Evolutionary conservation across 2,329 filamentous ascomycete species (phyloP), one percentile per base, ranked within the genome.

Genomic region (Anthostomella pinea): DNA sequence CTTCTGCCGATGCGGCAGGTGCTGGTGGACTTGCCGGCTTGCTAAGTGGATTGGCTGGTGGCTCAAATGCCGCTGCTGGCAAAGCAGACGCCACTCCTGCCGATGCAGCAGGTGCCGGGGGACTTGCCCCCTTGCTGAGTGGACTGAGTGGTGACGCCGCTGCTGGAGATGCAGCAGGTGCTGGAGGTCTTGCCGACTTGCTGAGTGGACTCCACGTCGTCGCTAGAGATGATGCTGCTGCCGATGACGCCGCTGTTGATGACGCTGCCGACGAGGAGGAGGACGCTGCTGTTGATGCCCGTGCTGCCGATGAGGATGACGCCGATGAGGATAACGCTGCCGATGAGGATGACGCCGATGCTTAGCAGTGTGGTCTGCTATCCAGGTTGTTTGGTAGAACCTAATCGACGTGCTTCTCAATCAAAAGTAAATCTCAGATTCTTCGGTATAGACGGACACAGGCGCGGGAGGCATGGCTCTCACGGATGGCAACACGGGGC

Each of bases 1-100:
- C 24, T 20, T 35, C 14, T 19, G 28, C 11, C 11, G 33, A 11
- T 14, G 29, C 22, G 9, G 38, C 31, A n/a, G 36, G 14, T 30
- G 33, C 13, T 13, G 35, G 22, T 18, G 37, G 18, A 13, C 30
- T 14, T 16, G 34, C 29, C n/a, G 19, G 19, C 15, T 10, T 30
- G 16, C 28, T 30, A 14, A 20, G 17, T 7, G 16, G 15, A 5
- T 8, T 19, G 28, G 5, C 6, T 13, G 14, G 14, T 17, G 28
- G 10, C 5, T 19, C 10, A 5, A 19, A 18, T 19, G 28, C 14
- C 15, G 14, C 6, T 30, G 15, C 15, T 19, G 19, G 20, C n/a
- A 28, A 28, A 7, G 25, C 25, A 7, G 25, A 7, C 14, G 25
- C 8, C 14, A 7, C 25, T 13, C 7, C 25, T 7, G 25, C 7